phyloP scores from a whole-genome alignment of 768 basidiomycete genomes.

The Hericium alpestre region DNA sequence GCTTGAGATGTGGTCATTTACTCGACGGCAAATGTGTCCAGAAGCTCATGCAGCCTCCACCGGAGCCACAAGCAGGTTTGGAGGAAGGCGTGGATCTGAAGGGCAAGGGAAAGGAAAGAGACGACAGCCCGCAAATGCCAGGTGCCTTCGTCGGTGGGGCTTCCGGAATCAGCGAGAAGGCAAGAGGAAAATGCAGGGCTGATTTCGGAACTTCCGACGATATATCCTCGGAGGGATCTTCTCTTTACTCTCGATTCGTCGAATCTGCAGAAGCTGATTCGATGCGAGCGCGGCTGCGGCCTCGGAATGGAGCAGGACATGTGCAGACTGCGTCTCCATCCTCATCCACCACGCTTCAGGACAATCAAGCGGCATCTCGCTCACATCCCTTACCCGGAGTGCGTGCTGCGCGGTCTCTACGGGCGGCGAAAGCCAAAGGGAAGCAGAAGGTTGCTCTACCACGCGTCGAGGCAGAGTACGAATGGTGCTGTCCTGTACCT shows the following conservation, averaged over 20 bases:
- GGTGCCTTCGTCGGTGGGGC: background rate
- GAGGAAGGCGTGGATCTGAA: background rate
- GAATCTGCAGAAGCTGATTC: background rate
- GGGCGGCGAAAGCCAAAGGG: conserved; percentile 5
- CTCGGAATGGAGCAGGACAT: conserved; percentile 7
- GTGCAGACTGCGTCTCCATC: background rate
- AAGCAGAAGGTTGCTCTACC: conserved; percentile 10
- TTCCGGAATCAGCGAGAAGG: background rate
- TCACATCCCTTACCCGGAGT: background rate
- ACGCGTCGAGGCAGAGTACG: conserved; percentile 6
- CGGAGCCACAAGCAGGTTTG: background rate
- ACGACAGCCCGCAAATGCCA: background rate
- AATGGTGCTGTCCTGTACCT: conserved; percentile 13
- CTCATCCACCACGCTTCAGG: background rate
- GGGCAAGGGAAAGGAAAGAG: background rate
- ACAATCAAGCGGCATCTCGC: background rate
- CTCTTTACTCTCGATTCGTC: background rate
- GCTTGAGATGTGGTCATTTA: conserved; percentile 65
- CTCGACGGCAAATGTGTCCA: conserved; percentile 68
- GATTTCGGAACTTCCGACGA: too few species aligned
- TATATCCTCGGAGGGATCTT: too few species aligned
- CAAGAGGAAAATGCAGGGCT: too few species aligned
- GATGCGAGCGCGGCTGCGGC: conserved; percentile 12
- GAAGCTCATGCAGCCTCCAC: conserved; percentile 39
- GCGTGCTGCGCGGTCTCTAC: background rate